These are phyloP conservation scores for Datura wrightii DNA, from an alignment of 257 asterid species.

Conservation along the genomic window DNA sequence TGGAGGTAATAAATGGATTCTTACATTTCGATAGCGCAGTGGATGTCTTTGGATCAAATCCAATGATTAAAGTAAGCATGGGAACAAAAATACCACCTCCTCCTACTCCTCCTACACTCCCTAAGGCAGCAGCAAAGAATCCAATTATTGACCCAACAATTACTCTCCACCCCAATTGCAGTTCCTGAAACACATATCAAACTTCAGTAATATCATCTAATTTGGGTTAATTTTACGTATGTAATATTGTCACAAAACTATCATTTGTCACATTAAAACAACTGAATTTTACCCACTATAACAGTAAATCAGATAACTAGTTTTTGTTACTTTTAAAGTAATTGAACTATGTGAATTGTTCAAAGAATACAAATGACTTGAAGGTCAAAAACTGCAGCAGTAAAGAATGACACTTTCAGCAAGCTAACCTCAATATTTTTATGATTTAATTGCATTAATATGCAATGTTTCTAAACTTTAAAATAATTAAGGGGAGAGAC, in stretches of 20 bases:
- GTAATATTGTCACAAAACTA: too few species aligned
- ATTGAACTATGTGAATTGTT: too few species aligned
- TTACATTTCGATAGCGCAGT: constrained; percentile 67
- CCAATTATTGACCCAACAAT: constrained; percentile 54
- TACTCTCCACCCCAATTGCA: constrained; percentile 63
- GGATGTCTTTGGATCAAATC: constrained; percentile 61
- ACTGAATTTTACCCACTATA: neutral
- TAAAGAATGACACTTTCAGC: neutral
- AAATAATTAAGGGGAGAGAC: neutral
- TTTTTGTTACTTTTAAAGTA: too few species aligned
- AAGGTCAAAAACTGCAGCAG: neutral
- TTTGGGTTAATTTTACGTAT: too few species aligned
- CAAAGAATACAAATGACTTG: too few species aligned
- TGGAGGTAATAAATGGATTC: neutral
- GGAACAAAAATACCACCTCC: constrained; percentile 69
- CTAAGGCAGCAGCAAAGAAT: constrained; percentile 68
- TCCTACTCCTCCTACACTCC: constrained; percentile 67
- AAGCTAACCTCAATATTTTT: neutral
- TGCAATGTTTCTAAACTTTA: neutral
- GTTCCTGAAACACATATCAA: constrained; percentile 40
- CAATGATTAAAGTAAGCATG: constrained; percentile 56
- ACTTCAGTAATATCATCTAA: neutral
- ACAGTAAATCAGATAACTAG: neutral
- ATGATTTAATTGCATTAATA: neutral
- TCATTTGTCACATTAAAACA: neutral